Conservation (phyloP, 2,329 filamentous ascomycete genomes). For the Scedosporium boydii region DNA sequence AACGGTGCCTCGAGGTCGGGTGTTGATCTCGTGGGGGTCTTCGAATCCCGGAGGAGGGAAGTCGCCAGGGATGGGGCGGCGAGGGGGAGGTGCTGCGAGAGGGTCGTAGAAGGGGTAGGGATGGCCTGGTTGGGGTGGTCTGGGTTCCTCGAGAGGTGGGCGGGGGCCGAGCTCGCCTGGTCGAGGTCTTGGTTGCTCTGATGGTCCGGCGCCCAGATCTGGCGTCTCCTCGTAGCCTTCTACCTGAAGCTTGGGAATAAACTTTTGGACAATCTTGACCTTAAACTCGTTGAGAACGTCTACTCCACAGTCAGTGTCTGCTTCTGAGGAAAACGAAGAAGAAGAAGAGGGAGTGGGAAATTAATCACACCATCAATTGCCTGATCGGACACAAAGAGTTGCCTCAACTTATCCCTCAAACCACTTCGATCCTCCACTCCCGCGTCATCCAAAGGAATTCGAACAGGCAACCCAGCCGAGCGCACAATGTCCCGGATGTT, state of each 20-base stretch:
- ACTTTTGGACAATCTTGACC: constrained; percentile 70
- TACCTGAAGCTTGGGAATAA: constrained; percentile 68
- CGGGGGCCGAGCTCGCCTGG: constrained; percentile 27
- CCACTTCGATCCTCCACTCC: constrained; percentile 38
- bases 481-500: constrained; percentile 64
- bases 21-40: constrained; percentile 78
- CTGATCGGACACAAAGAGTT: constrained; percentile 64
- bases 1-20: constrained; percentile 41
- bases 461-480: constrained; percentile 42
- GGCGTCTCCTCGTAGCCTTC: constrained; percentile 55
- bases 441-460: constrained; percentile 38
- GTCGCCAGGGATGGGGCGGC: constrained; percentile 54
- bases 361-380: constrained; percentile 42
- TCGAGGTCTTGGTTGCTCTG: constrained; percentile 9
- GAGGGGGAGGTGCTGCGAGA: constrained; percentile 38
- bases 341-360: neutral
- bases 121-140: constrained; percentile 45
- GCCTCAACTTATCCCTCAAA: constrained; percentile 37
- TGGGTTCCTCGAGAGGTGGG: constrained; percentile 54
- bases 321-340: neutral
- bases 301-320: constrained; percentile 1
- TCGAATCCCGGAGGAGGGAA: constrained; percentile 87
- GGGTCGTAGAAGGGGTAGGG: constrained; percentile 59
- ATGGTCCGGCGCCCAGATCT: neutral
- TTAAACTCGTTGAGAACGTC: constrained; percentile 67